Evolutionary conservation across 257 asterid genomes (phyloP).

Genomic region (Buddleja alternifolia): DNA sequence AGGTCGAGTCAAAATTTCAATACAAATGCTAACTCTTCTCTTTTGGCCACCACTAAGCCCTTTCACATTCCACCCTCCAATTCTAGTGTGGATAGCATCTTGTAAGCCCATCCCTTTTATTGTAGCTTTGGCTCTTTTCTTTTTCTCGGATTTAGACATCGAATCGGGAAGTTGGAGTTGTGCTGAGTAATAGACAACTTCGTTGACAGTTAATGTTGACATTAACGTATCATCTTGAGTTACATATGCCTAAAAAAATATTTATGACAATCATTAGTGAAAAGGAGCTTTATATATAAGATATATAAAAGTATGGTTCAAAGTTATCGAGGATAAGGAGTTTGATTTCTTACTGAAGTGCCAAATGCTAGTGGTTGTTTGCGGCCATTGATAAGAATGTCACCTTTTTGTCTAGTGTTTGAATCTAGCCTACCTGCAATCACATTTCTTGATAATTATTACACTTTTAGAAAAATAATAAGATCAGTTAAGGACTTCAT

Average conservation of each 20-base stretch:
- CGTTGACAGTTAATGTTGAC: conserved; percentile 43
- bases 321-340: neutral
- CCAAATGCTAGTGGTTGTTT: conserved; percentile 65
- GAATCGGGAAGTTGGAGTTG: conserved; percentile 56
- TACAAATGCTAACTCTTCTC: conserved; percentile 64
- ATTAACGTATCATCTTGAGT: neutral
- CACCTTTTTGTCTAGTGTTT: conserved; percentile 55
- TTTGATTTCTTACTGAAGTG: conserved; percentile 49
- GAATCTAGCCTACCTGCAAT: conserved; percentile 60
- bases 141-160: conserved; percentile 49
- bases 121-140: conserved; percentile 45
- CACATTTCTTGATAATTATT: neutral
- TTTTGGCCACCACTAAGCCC: conserved; percentile 73
- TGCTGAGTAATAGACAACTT: conserved; percentile 63
- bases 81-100: conserved; percentile 53
- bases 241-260: too few relatives aligned
- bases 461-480: neutral
- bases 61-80: conserved; percentile 70
- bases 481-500: too few relatives aligned
- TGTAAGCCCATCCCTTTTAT: conserved; percentile 63
- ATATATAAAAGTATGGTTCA: too few relatives aligned
- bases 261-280: too few relatives aligned
- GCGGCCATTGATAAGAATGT: conserved; percentile 63
- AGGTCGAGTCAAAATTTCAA: conserved; percentile 59
- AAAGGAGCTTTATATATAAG: too few relatives aligned